Base-by-base conservation (phyloP, 257 asterid genomes). In the Ilex asprella region DNA sequence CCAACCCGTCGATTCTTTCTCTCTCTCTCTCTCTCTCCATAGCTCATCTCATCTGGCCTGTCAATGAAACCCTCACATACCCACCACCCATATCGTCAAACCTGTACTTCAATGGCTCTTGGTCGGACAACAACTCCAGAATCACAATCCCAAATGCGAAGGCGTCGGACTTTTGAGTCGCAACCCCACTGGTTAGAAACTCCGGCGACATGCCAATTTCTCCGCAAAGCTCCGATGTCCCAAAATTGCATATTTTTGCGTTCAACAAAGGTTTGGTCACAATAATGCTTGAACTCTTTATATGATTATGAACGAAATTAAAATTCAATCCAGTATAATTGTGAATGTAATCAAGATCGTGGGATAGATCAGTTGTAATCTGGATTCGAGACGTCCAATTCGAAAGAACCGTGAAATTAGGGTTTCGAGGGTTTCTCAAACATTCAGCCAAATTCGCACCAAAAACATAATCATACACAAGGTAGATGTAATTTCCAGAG, bases 221-320 rank as follows among this genome's bases (percentile, higher is more conserved):
- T 39, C 95, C 89, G 78, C 96, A 92, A 64, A 92, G 91, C 79
- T 92, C 97, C 44, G 97, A 95, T 46, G 99, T 91, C 32, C 97
- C 99, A 81, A 89, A 93, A 67, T 89, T 95, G 73, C 99, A 93
- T 68, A 93, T 85, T 64, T 81, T 80, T 41, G 97, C 96, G 66
- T 93, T 86, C 61, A 76, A 79, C 2, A 76, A 72, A 2, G 95
- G 97, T 74, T 93, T 96, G 6, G 66, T 75, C 2, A 92, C 60
- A 0, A 92, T 76, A 53, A 92, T 72, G 65, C 94, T 89, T 15
- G 90, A 72, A 63, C 81, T 85, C 70, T 87, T 89, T 16, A 92
- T 70, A 56, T 89, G 97, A 71, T 85, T 92, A 54, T 92, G 99
- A 59, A 92, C 88, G 30, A 46, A 92, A 89, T 15, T 83, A 84